Conservation (phyloP, 371 early-diverging fungal genomes). For the Mucor circinelloides region DNA sequence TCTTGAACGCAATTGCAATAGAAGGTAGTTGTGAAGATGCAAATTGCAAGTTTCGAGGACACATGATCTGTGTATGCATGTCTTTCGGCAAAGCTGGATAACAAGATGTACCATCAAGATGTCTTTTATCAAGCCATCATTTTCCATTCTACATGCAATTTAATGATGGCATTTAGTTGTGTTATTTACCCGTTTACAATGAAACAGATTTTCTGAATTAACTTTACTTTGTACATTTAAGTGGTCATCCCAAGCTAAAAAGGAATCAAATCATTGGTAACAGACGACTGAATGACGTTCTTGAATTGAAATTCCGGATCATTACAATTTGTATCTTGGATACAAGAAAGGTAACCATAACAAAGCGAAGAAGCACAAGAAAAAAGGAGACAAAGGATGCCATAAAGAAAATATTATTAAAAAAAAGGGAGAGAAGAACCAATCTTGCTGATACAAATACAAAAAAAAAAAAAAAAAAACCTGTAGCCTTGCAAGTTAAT, state of each 20-base stretch:
- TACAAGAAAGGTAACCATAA: neutral
- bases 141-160: neutral
- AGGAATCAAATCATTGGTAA: conserved; percentile 1
- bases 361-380: neutral
- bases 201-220: neutral
- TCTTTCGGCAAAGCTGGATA: neutral
- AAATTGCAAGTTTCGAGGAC: neutral
- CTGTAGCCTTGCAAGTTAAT: conserved; percentile 1
- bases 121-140: neutral
- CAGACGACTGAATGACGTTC: neutral
- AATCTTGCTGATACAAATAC: neutral
- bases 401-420: neutral
- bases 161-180: neutral
- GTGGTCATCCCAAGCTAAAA: neutral
- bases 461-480: neutral
- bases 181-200: neutral
- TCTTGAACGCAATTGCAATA: neutral
- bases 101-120: neutral
- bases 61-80: neutral
- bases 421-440: neutral
- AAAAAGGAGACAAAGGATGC: neutral
- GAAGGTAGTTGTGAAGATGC: neutral
- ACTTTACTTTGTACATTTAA: neutral
- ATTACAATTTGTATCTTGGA: neutral
- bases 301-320: conserved; percentile 1